phyloP scores from a whole-genome alignment of 129 eudicot genomes.

The Silybum marianum region DNA sequence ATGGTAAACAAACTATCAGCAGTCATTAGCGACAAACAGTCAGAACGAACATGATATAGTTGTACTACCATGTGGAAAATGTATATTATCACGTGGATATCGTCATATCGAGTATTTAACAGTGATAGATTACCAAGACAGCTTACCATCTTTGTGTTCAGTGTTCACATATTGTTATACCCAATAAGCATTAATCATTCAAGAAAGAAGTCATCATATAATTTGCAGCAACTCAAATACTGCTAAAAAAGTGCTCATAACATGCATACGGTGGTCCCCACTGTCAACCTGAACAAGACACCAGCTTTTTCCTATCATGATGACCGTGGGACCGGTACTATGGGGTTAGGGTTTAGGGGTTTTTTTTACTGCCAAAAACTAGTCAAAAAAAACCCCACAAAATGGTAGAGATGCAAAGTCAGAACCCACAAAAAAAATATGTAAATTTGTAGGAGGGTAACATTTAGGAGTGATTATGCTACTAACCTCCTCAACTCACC shows the following conservation, averaged over 20 bases:
- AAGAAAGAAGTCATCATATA: neutral
- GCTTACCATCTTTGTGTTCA: neutral
- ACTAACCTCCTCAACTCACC: neutral
- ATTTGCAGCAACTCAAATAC: neutral
- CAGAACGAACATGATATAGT: too few relatives aligned
- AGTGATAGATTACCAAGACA: too few relatives aligned
- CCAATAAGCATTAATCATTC: constrained; percentile 6
- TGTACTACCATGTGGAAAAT: too few relatives aligned
- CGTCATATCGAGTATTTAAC: too few relatives aligned
- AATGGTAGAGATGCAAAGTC: neutral
- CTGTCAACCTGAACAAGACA: neutral
- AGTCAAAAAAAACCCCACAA: neutral
- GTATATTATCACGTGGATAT: too few relatives aligned
- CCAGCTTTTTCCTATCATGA: neutral
- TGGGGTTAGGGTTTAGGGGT: neutral
- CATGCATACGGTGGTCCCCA: constrained; percentile 7
- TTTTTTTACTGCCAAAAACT: neutral
- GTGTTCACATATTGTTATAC: neutral
- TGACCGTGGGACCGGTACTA: neutral
- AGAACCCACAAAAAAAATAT: neutral
- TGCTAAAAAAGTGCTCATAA: neutral
- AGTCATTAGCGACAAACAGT: too few relatives aligned
- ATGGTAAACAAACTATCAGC: too few relatives aligned
- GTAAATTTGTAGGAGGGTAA: neutral
- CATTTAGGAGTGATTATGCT: constrained; percentile 9